Percentiles rank a stretch among this genome's conserved stretches.
phyloP scores from a whole-genome alignment of 176 grass and related monocot genomes.

The Avena atlantica region DNA sequence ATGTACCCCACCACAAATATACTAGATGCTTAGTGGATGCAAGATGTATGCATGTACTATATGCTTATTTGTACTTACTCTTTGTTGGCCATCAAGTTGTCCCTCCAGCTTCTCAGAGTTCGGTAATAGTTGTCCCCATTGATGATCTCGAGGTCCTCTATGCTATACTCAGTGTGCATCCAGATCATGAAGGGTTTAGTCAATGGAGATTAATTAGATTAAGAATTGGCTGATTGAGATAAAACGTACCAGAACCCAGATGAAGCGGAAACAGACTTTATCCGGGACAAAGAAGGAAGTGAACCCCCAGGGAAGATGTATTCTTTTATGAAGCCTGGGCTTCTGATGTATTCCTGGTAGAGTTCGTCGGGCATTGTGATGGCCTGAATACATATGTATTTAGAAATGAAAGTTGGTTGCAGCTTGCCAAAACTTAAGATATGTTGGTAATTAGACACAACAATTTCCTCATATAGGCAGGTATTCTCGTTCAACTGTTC shows the following conservation, averaged over 20 bases:
- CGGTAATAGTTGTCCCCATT: constrained; percentile 60
- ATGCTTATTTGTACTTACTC: constrained; percentile 31
- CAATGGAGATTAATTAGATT: background rate
- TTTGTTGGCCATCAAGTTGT: constrained; percentile 48
- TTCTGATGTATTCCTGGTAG: constrained; percentile 66
- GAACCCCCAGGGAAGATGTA: constrained; percentile 65
- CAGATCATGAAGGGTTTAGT: background rate
- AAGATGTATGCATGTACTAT: no score
- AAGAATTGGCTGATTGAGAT: background rate
- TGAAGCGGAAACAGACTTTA: constrained; percentile 52
- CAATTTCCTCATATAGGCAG: background rate
- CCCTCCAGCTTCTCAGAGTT: constrained; percentile 63
- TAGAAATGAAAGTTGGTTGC: background rate
- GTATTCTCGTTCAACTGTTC: no score
- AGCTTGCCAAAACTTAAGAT: background rate
- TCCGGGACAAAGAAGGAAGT: constrained; percentile 55
- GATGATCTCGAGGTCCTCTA: constrained; percentile 55
- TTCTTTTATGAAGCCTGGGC: constrained; percentile 21
- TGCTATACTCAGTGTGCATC: constrained; percentile 24
- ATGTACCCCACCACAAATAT: no score
- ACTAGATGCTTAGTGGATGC: background rate
- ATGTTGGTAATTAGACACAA: background rate
- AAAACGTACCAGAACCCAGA: constrained; percentile 52
- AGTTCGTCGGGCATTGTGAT: constrained; percentile 60
- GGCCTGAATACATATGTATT: constrained; percentile 8